A percentile compares a stretch with the other conserved stretches of the same genome.
These are phyloP conservation scores for Marasmius tenuissimus DNA, from an alignment of 1,284 basidiomycete species.

Conservation along the genomic window DNA sequence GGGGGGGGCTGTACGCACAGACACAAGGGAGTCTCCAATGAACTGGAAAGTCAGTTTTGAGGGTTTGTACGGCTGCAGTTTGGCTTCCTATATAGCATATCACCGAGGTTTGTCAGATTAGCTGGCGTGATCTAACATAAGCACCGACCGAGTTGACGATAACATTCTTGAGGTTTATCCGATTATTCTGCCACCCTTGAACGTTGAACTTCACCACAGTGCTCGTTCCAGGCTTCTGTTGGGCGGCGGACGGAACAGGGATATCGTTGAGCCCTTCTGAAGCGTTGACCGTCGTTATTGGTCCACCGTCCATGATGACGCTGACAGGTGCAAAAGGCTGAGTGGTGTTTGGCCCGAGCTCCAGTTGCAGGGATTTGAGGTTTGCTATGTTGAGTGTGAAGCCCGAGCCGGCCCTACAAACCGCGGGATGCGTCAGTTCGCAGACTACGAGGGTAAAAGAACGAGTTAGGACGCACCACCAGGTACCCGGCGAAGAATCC, in stretches of 20 bases:
- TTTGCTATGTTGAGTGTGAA: slow-evolving; percentile 50
- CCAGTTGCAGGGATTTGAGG: slow-evolving; percentile 43
- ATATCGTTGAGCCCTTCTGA: slow-evolving; percentile 47
- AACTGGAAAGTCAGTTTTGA: slow-evolving; percentile 52
- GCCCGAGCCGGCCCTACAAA: slow-evolving; percentile 51
- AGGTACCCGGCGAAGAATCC: slow-evolving; percentile 19
- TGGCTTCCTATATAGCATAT: no score
- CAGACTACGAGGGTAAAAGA: background rate
- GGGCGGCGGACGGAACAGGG: slow-evolving; percentile 26
- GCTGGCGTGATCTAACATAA: slow-evolving; percentile 8
- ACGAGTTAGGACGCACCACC: slow-evolving; percentile 14
- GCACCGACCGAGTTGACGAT: slow-evolving; percentile 42
- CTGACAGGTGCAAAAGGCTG: slow-evolving; percentile 44
- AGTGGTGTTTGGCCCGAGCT: slow-evolving; percentile 52
- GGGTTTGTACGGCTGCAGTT: slow-evolving; percentile 44
- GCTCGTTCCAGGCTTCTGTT: slow-evolving; percentile 4
- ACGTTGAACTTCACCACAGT: slow-evolving; percentile 49
- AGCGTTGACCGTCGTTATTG: slow-evolving; percentile 48
- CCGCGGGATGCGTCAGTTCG: background rate
- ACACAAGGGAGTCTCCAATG: slow-evolving; percentile 59
- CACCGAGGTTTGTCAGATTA: background rate
- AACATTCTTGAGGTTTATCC: slow-evolving; percentile 51
- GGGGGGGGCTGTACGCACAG: slow-evolving; percentile 31
- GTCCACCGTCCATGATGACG: slow-evolving; percentile 48
- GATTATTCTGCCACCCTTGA: slow-evolving; percentile 60